Conservation (phyloP, 345 rosid species). For the Durio zibethinus region DNA sequence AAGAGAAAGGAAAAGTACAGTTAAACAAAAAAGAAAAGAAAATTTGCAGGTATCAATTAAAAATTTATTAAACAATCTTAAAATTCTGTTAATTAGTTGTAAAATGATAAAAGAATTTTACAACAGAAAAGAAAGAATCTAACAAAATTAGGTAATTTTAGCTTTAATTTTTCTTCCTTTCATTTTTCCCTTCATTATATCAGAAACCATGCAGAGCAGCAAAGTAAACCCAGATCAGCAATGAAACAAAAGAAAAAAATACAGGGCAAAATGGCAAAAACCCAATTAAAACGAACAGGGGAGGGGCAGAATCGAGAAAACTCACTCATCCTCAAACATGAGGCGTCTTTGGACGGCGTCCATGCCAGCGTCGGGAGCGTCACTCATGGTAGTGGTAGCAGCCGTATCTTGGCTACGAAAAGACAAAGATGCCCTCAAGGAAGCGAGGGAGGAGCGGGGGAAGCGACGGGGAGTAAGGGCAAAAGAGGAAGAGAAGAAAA, state of each 20-base stretch:
- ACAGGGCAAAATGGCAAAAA: not conserved
- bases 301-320: not conserved
- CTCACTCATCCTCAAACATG: conserved; percentile 93
- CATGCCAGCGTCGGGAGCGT: conserved; percentile 64
- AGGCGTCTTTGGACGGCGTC: conserved; percentile 99
- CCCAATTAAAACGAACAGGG: not conserved
- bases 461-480: conserved; percentile 2
- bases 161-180: not conserved
- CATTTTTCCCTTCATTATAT: not conserved
- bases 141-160: not conserved
- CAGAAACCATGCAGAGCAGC: not conserved
- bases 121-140: not conserved
- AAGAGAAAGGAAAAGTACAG: not conserved
- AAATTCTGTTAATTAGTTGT: not conserved
- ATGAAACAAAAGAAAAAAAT: not conserved
- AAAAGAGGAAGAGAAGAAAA: conserved; percentile 15
- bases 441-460: conserved; percentile 10
- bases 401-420: conserved; percentile 5
- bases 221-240: conserved; percentile 3
- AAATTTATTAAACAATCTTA: not conserved
- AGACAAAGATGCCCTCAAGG: conserved; percentile 23
- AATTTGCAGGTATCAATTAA: not conserved
- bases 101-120: not conserved
- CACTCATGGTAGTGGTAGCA: conserved; percentile 44
- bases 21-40: not conserved